phyloP scores from a whole-genome alignment of 108 stramenopile genomes.

The Nitzschia sp. region DNA sequence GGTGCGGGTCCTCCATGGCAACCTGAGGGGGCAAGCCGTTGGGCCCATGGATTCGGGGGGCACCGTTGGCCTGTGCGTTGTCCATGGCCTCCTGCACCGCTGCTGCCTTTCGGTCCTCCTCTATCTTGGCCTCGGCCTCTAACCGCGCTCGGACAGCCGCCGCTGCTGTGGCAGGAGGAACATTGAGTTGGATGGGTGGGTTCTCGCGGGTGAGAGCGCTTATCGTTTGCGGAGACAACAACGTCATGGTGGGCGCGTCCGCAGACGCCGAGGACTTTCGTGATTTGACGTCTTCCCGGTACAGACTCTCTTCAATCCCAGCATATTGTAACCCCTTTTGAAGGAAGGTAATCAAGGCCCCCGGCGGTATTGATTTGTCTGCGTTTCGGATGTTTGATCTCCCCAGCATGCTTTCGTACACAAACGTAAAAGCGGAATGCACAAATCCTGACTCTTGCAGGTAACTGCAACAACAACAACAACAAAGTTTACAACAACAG shows the following conservation, averaged over 20 bases:
- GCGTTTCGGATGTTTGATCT: slow-evolving; percentile 64
- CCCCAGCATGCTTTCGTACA: slow-evolving; percentile 90
- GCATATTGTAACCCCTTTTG: slow-evolving; percentile 91
- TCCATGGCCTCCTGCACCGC: slow-evolving; percentile 32
- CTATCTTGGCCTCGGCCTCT: slow-evolving; percentile 59
- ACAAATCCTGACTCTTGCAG: slow-evolving; percentile 81
- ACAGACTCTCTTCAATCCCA: slow-evolving; percentile 82
- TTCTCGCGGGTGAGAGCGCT: slow-evolving; percentile 65
- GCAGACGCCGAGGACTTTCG: slow-evolving; percentile 15
- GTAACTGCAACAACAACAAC: slow-evolving; percentile 28
- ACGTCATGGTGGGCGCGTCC: slow-evolving; percentile 45
- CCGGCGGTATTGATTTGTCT: slow-evolving; percentile 77
- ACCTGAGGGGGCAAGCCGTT: slow-evolving; percentile 50
- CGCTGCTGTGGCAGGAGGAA: slow-evolving; percentile 77
- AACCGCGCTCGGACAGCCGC: slow-evolving; percentile 71
- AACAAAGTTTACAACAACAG: not conserved
- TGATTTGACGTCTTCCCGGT: slow-evolving; percentile 40
- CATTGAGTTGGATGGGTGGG: slow-evolving; percentile 79
- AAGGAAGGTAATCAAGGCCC: slow-evolving; percentile 79
- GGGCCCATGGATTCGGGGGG: slow-evolving; percentile 31
- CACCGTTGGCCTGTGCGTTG: slow-evolving; percentile 18
- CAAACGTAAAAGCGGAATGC: slow-evolving; percentile 94
- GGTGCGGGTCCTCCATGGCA: slow-evolving; percentile 31
- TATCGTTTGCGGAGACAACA: slow-evolving; percentile 70
- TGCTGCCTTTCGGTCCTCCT: slow-evolving; percentile 37